Percentiles rank a stretch among this genome's conserved stretches.
Evolutionary conservation across 169 alveolate genomes (phyloP).

Genomic region (Babesia ovata): DNA sequence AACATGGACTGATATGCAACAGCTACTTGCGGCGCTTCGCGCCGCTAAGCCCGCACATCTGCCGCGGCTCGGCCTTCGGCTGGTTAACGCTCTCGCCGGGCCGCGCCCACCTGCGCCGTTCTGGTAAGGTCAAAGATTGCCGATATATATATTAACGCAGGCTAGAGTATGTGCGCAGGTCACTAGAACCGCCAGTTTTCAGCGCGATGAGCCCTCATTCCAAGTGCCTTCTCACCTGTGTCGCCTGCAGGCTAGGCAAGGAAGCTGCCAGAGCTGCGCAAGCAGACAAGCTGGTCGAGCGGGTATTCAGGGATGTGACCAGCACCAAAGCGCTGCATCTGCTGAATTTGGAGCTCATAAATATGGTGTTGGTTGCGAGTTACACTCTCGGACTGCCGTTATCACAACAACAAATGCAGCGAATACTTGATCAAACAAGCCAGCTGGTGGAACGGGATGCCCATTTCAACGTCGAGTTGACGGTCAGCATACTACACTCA

Average conservation of each 20-base stretch:
- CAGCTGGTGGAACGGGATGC: constrained; percentile 16
- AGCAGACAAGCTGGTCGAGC: constrained; percentile 31
- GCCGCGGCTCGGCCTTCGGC: constrained; percentile 65
- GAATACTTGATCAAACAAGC: constrained; percentile 22
- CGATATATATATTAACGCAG: constrained; percentile 7
- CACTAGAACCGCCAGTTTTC: constrained; percentile 19
- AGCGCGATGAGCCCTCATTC: constrained; percentile 64
- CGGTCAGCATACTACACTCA: constrained; percentile 49
- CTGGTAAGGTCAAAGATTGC: constrained; percentile 34
- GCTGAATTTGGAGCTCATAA: constrained; percentile 57
- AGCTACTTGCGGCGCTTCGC: constrained; percentile 35
- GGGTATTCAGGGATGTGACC: constrained; percentile 35
- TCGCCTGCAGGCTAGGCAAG: constrained; percentile 37
- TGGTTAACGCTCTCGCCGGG: constrained; percentile 44
- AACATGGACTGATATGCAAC: constrained; percentile 58
- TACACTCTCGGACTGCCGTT: constrained; percentile 54
- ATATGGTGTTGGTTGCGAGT: constrained; percentile 63
- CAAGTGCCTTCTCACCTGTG: constrained; percentile 63
- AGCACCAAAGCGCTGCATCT: constrained; percentile 12
- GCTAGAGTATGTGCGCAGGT: constrained; percentile 42
- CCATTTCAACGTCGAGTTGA: constrained; percentile 31
- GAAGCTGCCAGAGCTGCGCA: constrained; percentile 17
- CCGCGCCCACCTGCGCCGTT: constrained; percentile 56
- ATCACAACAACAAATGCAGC: constrained; percentile 25
- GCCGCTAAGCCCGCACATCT: constrained; percentile 55